These are phyloP conservation scores for Tricholoma hemisulphureum DNA, from an alignment of 768 basidiomycete species.

Conservation along the genomic window DNA sequence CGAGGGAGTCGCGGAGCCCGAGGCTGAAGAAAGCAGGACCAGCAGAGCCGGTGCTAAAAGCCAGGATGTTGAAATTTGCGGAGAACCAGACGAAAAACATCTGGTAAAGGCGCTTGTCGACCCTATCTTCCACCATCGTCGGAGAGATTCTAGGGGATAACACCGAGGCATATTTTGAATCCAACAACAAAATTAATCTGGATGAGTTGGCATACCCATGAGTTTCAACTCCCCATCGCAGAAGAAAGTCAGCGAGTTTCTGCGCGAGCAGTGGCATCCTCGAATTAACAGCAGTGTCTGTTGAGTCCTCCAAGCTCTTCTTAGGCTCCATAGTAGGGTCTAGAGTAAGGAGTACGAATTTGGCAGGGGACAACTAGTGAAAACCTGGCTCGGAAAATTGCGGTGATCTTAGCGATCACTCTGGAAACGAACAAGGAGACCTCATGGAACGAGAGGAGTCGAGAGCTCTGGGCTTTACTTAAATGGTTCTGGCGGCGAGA, in stretches of 20 bases:
- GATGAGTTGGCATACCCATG: conserved; percentile 26
- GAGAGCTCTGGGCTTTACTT: too few relatives aligned
- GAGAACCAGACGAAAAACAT: conserved; percentile 75
- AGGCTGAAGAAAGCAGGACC: conserved; percentile 59
- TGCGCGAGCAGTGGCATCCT: background rate
- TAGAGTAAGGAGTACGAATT: background rate
- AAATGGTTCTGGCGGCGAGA: too few relatives aligned
- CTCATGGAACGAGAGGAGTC: too few relatives aligned
- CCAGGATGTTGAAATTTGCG: conserved; percentile 63
- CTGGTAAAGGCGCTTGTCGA: conserved; percentile 59
- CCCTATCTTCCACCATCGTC: conserved; percentile 46
- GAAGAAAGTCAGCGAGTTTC: conserved; percentile 20
- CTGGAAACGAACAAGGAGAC: too few relatives aligned
- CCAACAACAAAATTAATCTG: background rate
- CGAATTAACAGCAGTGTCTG: background rate
- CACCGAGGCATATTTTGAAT: background rate
- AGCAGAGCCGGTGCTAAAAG: conserved; percentile 59
- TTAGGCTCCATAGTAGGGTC: background rate
- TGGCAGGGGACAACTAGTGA: background rate
- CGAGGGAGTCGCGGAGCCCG: conserved; percentile 48
- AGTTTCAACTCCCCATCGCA: conserved; percentile 34
- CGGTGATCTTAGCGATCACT: too few relatives aligned
- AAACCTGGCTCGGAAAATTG: too few relatives aligned
- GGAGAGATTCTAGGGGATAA: conserved; percentile 47
- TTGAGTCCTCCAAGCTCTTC: background rate